Evolutionary conservation across 129 eudicot species (phyloP).

Genomic region (Lonicera japonica): DNA sequence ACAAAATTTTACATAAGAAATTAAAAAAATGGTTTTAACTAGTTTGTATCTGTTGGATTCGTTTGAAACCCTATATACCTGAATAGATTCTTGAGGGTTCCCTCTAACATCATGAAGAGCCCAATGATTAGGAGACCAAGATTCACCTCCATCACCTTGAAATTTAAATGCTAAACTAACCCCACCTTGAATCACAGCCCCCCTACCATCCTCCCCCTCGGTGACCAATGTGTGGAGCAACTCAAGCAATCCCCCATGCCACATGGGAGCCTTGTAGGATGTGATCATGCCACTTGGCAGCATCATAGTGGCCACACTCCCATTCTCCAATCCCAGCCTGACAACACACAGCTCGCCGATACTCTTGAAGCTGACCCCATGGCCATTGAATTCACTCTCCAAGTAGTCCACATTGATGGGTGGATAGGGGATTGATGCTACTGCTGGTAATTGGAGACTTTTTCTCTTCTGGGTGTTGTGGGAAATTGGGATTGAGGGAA

Average conservation of each 20-base stretch:
- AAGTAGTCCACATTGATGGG: constrained; percentile 48
- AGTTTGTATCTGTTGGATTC: too few species aligned
- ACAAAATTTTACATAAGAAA: too few species aligned
- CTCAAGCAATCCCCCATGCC: constrained; percentile 80
- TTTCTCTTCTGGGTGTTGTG: constrained; percentile 15
- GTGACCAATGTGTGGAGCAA: constrained; percentile 69
- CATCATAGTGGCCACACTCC: constrained; percentile 62
- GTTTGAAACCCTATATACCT: constrained; percentile 46
- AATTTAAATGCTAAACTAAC: constrained; percentile 49
- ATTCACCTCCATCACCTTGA: constrained; percentile 31
- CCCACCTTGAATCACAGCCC: constrained; percentile 67
- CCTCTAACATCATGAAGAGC: constrained; percentile 51
- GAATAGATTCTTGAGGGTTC: constrained; percentile 52
- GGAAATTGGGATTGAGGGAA: neutral
- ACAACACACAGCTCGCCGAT: constrained; percentile 56
- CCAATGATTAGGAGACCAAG: constrained; percentile 67
- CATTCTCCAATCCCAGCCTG: constrained; percentile 55
- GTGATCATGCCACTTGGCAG: constrained; percentile 87
- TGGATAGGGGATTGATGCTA: constrained; percentile 44
- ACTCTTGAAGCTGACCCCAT: constrained; percentile 52
- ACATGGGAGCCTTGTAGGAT: constrained; percentile 75
- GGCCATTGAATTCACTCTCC: constrained; percentile 50
- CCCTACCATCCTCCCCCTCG: constrained; percentile 33
- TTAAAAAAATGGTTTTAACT: too few species aligned
- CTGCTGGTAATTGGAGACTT: constrained; percentile 28